These are phyloP conservation scores for Botrytis pseudocinerea DNA, from an alignment of 2,329 filamentous ascomycete genomes.

Conservation along the genomic window DNA sequence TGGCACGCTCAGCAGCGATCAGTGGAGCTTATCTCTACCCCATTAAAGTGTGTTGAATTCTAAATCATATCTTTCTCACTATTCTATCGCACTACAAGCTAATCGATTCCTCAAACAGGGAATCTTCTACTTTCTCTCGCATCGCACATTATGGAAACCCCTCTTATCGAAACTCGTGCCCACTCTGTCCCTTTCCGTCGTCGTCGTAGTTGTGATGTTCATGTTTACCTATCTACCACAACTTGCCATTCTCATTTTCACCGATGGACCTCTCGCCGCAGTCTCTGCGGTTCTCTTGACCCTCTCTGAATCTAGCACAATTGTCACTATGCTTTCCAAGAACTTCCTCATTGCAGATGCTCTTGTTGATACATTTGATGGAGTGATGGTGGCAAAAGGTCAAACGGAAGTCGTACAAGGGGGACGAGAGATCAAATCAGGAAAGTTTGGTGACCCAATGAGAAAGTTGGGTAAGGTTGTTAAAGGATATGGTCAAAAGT, in stretches of 20 bases:
- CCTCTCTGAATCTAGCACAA: conserved; percentile 60
- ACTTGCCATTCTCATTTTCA: conserved; percentile 76
- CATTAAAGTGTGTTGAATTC: conserved; percentile 55
- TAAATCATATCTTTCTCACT: neutral
- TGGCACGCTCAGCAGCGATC: conserved; percentile 67
- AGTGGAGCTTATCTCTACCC: conserved; percentile 87
- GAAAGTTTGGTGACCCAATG: conserved; percentile 54
- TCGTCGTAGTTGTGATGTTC: conserved; percentile 80
- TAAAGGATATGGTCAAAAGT: conserved; percentile 58
- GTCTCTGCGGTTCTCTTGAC: conserved; percentile 70
- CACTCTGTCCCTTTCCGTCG: conserved; percentile 68
- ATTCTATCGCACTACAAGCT: conserved; percentile 24
- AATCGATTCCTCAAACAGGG: conserved; percentile 46
- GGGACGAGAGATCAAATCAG: conserved; percentile 70
- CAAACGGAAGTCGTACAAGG: conserved; percentile 65
- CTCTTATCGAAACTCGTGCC: conserved; percentile 56
- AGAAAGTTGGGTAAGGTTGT: conserved; percentile 55
- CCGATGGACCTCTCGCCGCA: conserved; percentile 81
- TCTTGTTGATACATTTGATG: conserved; percentile 87
- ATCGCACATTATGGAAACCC: conserved; percentile 59
- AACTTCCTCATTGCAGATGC: conserved; percentile 80
- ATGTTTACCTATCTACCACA: conserved; percentile 84
- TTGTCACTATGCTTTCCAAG: conserved; percentile 59
- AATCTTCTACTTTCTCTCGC: conserved; percentile 59
- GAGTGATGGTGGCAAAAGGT: conserved; percentile 57